Evolutionary conservation across 352 stramenopile species (phyloP), one percentile per base, ranked within the genome.

Genomic region (Phytophthora sojae): DNA sequence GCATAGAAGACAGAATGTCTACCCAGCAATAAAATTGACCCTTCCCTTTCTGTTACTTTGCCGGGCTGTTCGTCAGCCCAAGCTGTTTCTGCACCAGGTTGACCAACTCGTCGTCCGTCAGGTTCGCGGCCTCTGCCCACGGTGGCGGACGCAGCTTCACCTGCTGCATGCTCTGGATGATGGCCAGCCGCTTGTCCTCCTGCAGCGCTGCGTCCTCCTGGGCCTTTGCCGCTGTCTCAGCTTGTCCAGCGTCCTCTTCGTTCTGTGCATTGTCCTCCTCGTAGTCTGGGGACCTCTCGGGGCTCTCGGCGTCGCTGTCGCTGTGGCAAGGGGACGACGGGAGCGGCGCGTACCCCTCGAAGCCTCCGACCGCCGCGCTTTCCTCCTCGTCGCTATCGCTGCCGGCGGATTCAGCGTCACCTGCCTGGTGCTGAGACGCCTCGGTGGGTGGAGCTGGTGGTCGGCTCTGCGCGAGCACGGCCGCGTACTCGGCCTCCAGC

Each of bases 401-500:
- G 12, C 58, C 59, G 5, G 44, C 65, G 7, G 61, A 66, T 67
- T 72, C 55, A 37, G 44, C 61, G 4, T 72, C 57, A n/a, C 39
- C 14, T 47, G 12, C 12, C 39, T 47, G 39, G 15, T 6, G 5
- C 1, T 17, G 14, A 47, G 39, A 15, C 4, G 12, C 0, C 14
- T 47, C 4, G 44, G 23, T 21, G 15, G 49, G 23, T 21, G 29
- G 6, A 15, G 50, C 35, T 55, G 19, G 21, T 8, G 25, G 21
- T 9, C 11, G 65, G 50, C 65, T 73, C 63, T 90, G 83, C 23
- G 81, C 81, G 45, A 93, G 14, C 7, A 91, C 80, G 7, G 78
- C 76, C 17, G 78, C 82, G 62, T 93, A 93, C 62, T 93, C 85
- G 53, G 79, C 82, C 19, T 93, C 85, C 1, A 93, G 73, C 61